These are phyloP conservation scores for Cucumis cinereus DNA, from an alignment of 306 rosid genomes.

Conservation along the genomic window DNA sequence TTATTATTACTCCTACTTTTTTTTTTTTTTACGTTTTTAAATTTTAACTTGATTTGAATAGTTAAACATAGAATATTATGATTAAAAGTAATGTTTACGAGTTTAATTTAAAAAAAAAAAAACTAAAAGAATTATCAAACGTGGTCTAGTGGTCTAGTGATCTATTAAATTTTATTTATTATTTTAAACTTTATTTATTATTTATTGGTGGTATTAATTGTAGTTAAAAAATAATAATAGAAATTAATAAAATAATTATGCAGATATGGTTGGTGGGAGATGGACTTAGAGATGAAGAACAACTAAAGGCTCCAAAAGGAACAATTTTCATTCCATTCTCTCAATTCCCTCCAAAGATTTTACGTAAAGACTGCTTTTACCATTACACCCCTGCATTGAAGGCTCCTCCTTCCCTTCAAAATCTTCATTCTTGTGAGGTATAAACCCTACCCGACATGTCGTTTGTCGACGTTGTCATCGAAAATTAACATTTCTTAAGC, in stretches of 20 bases:
- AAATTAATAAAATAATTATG: neutral
- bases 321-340: constrained; percentile 58
- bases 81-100: too few species aligned
- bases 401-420: constrained; percentile 33
- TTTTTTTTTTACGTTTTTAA: too few species aligned
- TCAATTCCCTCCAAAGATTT: constrained; percentile 51
- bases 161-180: too few species aligned
- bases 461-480: neutral
- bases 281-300: constrained; percentile 35
- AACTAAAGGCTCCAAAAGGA: constrained; percentile 51
- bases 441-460: neutral
- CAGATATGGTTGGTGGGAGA: constrained; percentile 75
- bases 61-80: too few species aligned
- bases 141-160: too few species aligned
- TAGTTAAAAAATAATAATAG: too few species aligned
- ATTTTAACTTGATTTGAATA: too few species aligned
- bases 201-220: too few species aligned
- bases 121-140: too few species aligned
- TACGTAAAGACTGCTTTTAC: constrained; percentile 62
- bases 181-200: too few species aligned
- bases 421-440: constrained; percentile 85
- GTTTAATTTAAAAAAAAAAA: too few species aligned
- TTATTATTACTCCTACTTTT: too few species aligned
- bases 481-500: neutral
- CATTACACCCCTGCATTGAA: constrained; percentile 57